Evolutionary conservation across 306 rosid genomes (phyloP).

Genomic region (Malus orientalis): DNA sequence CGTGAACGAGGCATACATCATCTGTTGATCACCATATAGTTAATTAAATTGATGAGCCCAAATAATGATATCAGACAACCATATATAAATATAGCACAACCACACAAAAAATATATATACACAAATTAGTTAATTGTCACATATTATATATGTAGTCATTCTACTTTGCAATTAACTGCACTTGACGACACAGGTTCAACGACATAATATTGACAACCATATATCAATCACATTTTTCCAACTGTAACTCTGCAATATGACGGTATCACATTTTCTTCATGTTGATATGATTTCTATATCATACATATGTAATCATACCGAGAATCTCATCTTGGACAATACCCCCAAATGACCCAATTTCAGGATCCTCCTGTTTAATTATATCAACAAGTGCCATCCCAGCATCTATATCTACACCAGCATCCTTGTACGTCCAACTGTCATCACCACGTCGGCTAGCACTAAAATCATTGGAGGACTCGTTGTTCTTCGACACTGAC

Average conservation of each 20-base stretch:
- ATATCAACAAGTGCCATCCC: conserved; percentile 78
- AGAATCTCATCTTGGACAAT: conserved; percentile 41
- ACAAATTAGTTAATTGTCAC: neutral
- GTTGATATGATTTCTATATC: too few relatives aligned
- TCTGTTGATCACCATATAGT: conserved; percentile 23
- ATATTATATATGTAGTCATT: too few relatives aligned
- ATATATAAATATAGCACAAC: too few relatives aligned
- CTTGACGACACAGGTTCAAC: too few relatives aligned
- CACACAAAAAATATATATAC: neutral
- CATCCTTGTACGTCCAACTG: conserved; percentile 76
- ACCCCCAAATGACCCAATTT: conserved; percentile 89
- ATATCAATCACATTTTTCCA: too few relatives aligned
- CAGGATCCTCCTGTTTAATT: conserved; percentile 85
- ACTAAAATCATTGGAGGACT: neutral
- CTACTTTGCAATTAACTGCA: too few relatives aligned
- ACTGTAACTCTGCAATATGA: too few relatives aligned
- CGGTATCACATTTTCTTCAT: too few relatives aligned
- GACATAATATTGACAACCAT: too few relatives aligned
- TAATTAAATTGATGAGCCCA: neutral
- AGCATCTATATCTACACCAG: conserved; percentile 93
- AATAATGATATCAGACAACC: neutral
- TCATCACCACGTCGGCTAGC: neutral
- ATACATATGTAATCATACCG: conserved; percentile 29
- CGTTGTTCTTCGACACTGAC: conserved; percentile 15
- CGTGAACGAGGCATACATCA: conserved; percentile 80